Percentiles rank a stretch among this genome's conserved stretches.
Conservation (phyloP, 352 stramenopile species). For the Saprolegnia parasitica region DNA sequence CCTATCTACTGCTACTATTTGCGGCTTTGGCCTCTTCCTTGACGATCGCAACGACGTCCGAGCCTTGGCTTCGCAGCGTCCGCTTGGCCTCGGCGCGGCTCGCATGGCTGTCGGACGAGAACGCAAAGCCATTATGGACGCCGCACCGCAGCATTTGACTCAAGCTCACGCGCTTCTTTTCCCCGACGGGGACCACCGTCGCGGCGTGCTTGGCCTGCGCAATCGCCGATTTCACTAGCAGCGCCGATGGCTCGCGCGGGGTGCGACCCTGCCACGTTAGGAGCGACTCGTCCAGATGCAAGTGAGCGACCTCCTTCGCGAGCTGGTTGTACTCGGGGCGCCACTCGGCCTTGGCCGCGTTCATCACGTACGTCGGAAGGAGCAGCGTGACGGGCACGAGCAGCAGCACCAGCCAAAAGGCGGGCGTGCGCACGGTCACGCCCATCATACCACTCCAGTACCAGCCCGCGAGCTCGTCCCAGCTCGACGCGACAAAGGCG, state of each 20-base stretch:
- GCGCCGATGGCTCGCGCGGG: slow-evolving; percentile 34
- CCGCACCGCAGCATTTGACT: slow-evolving; percentile 21
- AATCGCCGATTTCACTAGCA: neutral
- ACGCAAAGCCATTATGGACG: slow-evolving; percentile 65
- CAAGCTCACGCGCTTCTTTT: slow-evolving; percentile 34
- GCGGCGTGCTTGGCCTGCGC: slow-evolving; percentile 38
- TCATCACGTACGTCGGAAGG: slow-evolving; percentile 47
- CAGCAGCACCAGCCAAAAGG: slow-evolving; percentile 58
- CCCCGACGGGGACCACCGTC: slow-evolving; percentile 5
- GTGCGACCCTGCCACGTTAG: slow-evolving; percentile 65
- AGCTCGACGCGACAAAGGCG: slow-evolving; percentile 48
- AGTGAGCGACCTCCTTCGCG: slow-evolving; percentile 68
- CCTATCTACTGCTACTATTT: too few relatives aligned
- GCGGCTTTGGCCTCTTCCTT: neutral
- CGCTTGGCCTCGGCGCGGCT: slow-evolving; percentile 44
- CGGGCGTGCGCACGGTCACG: slow-evolving; percentile 52
- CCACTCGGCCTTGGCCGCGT: slow-evolving; percentile 50
- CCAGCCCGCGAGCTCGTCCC: slow-evolving; percentile 57
- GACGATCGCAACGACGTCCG: neutral
- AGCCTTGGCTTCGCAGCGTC: neutral
- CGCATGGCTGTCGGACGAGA: slow-evolving; percentile 57
- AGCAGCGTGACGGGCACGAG: slow-evolving; percentile 53
- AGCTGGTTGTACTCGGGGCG: slow-evolving; percentile 78
- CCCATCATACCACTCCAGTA: slow-evolving; percentile 70
- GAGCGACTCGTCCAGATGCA: slow-evolving; percentile 47